Percentiles rank a stretch among this genome's conserved stretches.
Evolutionary conservation across 345 rosid genomes (phyloP).

Genomic region (Nasturtium officinale): DNA sequence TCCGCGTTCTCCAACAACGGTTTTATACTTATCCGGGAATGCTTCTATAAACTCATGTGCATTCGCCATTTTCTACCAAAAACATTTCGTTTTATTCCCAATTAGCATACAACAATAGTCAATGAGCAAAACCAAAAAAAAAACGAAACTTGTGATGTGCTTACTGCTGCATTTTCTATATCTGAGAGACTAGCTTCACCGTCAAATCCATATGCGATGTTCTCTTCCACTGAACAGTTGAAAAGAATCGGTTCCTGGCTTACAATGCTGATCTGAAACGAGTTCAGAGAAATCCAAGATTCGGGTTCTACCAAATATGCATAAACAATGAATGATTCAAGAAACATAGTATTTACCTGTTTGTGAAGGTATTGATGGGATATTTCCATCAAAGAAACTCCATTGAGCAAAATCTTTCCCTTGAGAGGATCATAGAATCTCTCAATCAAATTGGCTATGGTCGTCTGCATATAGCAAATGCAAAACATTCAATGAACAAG

Average conservation of each 20-base stretch:
- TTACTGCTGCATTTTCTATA: constrained; percentile 74
- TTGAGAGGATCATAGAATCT: constrained; percentile 88
- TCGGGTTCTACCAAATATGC: neutral
- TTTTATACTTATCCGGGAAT: constrained; percentile 78
- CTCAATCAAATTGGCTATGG: constrained; percentile 88
- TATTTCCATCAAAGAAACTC: constrained; percentile 77
- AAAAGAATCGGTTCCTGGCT: constrained; percentile 95
- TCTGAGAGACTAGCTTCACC: constrained; percentile 60
- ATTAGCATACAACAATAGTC: neutral
- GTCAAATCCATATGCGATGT: constrained; percentile 67
- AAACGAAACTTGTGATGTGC: constrained; percentile 25
- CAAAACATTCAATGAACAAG: neutral
- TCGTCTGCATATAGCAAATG: constrained; percentile 62
- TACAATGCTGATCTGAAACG: constrained; percentile 78
- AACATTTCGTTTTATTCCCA: neutral
- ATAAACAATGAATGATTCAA: constrained; percentile 1
- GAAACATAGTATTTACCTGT: constrained; percentile 50
- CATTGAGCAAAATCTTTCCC: constrained; percentile 78
- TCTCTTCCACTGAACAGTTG: constrained; percentile 53
- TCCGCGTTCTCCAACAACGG: constrained; percentile 89
- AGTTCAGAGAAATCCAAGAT: neutral
- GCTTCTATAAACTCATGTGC: constrained; percentile 84
- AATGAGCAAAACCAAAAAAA: neutral
- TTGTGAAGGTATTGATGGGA: constrained; percentile 81
- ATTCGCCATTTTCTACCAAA: constrained; percentile 85